phyloP scores from a whole-genome alignment of 31 red algal genomes.

The Porphyra umbilicalis region DNA sequence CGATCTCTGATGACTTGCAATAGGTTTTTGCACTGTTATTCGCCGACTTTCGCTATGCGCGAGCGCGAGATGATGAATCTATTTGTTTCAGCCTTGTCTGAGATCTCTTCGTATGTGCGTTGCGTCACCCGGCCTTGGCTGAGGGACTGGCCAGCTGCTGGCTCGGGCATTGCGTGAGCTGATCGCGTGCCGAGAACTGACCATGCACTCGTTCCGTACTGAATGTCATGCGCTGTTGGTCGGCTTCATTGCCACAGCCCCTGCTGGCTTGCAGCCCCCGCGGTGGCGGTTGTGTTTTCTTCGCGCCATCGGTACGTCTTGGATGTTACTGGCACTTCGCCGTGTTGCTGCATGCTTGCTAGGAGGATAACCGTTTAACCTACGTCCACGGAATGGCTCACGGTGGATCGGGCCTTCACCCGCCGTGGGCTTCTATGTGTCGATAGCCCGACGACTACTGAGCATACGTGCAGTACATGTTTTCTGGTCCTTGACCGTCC shows the following conservation, averaged over 20 bases:
- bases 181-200: too few species aligned
- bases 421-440: not conserved
- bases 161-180: too few species aligned
- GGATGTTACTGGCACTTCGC: not conserved
- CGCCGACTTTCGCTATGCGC: not conserved
- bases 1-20: not conserved
- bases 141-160: not conserved
- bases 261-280: not conserved
- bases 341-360: not conserved
- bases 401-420: not conserved
- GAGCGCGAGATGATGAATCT: not conserved
- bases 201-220: too few species aligned
- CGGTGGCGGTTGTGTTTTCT: not conserved
- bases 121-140: not conserved
- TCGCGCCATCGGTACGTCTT: not conserved
- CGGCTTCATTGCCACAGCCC: not conserved
- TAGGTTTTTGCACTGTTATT: not conserved
- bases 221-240: not conserved
- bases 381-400: not conserved
- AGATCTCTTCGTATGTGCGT: not conserved
- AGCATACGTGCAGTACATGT: too few species aligned
- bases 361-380: not conserved
- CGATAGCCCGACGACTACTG: not conserved
- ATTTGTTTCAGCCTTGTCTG: constrained; percentile 1
- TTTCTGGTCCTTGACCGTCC: too few species aligned